A percentile compares a stretch with the other conserved stretches of the same genome.
Conservation (phyloP, 2,329 filamentous ascomycete species). For the Plenodomus biglobosus region DNA sequence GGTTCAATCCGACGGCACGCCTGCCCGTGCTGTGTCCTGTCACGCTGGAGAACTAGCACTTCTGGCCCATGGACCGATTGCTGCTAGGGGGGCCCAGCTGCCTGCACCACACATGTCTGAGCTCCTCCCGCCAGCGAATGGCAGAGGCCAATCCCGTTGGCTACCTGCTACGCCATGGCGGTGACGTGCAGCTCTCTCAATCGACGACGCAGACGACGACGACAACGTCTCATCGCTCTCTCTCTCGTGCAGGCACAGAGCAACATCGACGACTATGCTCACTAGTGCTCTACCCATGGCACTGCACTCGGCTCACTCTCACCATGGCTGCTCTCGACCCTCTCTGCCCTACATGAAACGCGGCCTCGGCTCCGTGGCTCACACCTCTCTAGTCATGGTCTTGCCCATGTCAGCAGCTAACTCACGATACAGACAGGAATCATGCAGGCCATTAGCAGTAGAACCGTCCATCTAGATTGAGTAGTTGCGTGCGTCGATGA, state of each 20-base stretch:
- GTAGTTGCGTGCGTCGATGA: not conserved
- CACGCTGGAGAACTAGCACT: constrained; percentile 12
- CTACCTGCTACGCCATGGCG: not conserved
- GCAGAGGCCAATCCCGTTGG: not conserved
- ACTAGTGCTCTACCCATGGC: no score
- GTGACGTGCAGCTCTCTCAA: constrained; percentile 1
- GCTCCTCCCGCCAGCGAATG: not conserved
- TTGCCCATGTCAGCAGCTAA: not conserved
- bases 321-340: no score
- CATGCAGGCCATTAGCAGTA: not conserved
- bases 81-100: constrained; percentile 19
- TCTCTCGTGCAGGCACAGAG: no score
- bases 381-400: not conserved
- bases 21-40: no score
- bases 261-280: no score
- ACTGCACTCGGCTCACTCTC: no score
- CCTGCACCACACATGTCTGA: constrained; percentile 1
- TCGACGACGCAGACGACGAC: not conserved
- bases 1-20: constrained; percentile 8
- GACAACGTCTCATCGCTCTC: no score
- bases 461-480: not conserved
- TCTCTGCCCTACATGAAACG: not conserved
- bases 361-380: not conserved
- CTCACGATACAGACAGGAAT: not conserved
- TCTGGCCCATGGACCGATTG: constrained; percentile 9